phyloP scores from a whole-genome alignment of 495 filamentous ascomycete genomes.

The Hyaloscypha hepaticicola region DNA sequence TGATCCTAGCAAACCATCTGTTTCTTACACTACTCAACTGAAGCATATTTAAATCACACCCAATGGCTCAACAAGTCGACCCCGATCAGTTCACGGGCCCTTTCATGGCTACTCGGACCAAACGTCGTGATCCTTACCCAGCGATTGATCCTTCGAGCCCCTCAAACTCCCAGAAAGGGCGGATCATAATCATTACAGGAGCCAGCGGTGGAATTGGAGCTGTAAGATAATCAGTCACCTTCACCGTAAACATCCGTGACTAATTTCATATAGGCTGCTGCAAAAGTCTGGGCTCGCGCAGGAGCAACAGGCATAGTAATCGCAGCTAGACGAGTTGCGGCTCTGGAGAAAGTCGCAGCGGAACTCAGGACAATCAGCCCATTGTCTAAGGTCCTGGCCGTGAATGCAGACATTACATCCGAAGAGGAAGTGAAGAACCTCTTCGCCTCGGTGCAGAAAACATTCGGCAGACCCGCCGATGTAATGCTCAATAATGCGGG shows the following conservation, averaged over 20 bases:
- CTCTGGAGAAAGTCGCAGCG: conserved; percentile 29
- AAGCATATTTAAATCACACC: not conserved
- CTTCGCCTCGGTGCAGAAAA: conserved; percentile 35
- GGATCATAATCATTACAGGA: conserved; percentile 43
- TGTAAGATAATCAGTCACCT: conserved; percentile 11
- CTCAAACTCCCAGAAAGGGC: conserved; percentile 36
- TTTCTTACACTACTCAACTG: not conserved
- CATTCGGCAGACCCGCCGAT: conserved; percentile 38
- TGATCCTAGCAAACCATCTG: not conserved
- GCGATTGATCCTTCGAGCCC: conserved; percentile 37
- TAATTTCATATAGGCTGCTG: conserved; percentile 14
- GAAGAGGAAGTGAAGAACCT: conserved; percentile 34
- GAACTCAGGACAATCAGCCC: conserved; percentile 26
- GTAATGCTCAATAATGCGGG: conserved; percentile 45
- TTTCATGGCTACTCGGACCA: conserved; percentile 33
- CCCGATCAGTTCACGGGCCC: conserved; percentile 26
- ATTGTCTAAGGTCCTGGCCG: conserved; percentile 30
- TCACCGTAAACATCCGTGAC: not conserved
- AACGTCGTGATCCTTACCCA: conserved; percentile 34
- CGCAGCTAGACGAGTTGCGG: conserved; percentile 35
- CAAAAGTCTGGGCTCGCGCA: conserved; percentile 31
- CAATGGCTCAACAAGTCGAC: conserved; percentile 21
- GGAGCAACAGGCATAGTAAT: conserved; percentile 39
- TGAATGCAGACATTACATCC: conserved; percentile 35
- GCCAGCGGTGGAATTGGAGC: conserved; percentile 40